Conservation (phyloP, 805 yeast species). For the Metschnikowia anglica region DNA sequence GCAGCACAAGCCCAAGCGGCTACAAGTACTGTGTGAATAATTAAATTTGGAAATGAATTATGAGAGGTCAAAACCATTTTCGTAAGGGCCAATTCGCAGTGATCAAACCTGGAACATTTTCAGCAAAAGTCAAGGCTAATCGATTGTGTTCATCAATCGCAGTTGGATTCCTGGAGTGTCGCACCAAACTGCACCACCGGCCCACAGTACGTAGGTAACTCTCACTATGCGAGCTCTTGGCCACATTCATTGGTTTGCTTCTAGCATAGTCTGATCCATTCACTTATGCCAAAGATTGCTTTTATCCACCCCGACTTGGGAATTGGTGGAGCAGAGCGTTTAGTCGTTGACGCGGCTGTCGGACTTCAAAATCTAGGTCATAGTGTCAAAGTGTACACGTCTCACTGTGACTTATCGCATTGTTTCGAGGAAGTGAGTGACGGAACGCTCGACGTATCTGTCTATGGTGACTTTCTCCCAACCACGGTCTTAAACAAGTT, state of each 20-base stretch:
- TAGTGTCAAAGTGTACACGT: conserved; percentile 70
- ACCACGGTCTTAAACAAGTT: conserved; percentile 63
- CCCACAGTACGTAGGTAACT: too few relatives aligned
- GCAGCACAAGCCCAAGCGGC: conserved; percentile 13
- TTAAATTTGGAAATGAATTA: neutral
- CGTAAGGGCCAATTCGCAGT: too few relatives aligned
- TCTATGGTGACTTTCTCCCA: conserved; percentile 84
- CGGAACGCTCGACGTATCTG: conserved; percentile 59
- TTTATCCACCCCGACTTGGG: conserved; percentile 96
- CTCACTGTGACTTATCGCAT: conserved; percentile 84
- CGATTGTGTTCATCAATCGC: too few relatives aligned
- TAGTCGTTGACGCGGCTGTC: conserved; percentile 94
- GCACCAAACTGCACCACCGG: too few relatives aligned
- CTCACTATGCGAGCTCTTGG: neutral
- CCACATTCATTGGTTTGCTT: neutral
- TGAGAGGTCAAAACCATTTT: too few relatives aligned
- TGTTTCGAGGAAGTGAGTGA: conserved; percentile 86
- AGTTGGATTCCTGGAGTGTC: too few relatives aligned
- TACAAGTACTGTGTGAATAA: too few relatives aligned
- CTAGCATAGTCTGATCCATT: too few relatives aligned
- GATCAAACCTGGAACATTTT: too few relatives aligned
- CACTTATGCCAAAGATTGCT: conserved; percentile 54
- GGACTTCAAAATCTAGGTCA: conserved; percentile 67
- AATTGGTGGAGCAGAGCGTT: conserved; percentile 95
- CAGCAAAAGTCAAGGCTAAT: too few relatives aligned